These are phyloP conservation scores for Halenospora varia DNA, from an alignment of 495 filamentous ascomycete species.

Conservation along the genomic window DNA sequence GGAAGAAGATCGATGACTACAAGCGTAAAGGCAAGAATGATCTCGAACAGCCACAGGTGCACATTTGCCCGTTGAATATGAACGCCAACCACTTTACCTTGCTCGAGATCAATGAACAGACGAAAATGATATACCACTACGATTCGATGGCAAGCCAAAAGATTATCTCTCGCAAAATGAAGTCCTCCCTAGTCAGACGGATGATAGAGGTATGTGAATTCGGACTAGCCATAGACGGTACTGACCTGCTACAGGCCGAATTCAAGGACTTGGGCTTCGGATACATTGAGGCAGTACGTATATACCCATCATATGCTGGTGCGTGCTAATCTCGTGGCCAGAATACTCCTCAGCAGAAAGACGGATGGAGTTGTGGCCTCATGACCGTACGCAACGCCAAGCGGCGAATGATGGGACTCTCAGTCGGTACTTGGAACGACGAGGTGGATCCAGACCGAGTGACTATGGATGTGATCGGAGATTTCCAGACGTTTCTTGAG, in stretches of 20 bases:
- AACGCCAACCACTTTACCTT: conserved; percentile 22
- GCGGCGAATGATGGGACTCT: conserved; percentile 23
- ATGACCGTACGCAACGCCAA: conserved; percentile 22
- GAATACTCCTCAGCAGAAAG: conserved; percentile 22
- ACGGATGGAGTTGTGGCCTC: conserved; percentile 22
- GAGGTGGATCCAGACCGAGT: conserved; percentile 19
- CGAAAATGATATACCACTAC: conserved; percentile 23
- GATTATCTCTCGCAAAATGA: conserved; percentile 17
- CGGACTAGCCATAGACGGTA: conserved; percentile 4
- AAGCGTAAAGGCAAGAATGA: conserved; percentile 13
- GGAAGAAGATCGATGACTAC: conserved; percentile 18
- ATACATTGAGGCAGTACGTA: conserved; percentile 19
- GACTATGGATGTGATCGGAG: conserved; percentile 12
- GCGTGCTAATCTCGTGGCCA: conserved; percentile 15
- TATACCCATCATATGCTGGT: conserved; percentile 5
- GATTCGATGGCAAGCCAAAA: conserved; percentile 19
- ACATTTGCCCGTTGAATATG: conserved; percentile 20
- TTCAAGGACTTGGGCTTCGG: conserved; percentile 19
- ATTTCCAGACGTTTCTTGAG: conserved; percentile 15
- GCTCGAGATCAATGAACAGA: conserved; percentile 23
- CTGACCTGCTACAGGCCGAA: conserved; percentile 18
- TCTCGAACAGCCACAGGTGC: conserved; percentile 8
- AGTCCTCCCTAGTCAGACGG: conserved; percentile 15
- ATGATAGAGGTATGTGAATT: conserved; percentile 17
- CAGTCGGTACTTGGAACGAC: conserved; percentile 20